Evolutionary conservation across 148 eudicot genomes (phyloP), one percentile per base, ranked within the genome.

Genomic region (Diospyros lotus): DNA sequence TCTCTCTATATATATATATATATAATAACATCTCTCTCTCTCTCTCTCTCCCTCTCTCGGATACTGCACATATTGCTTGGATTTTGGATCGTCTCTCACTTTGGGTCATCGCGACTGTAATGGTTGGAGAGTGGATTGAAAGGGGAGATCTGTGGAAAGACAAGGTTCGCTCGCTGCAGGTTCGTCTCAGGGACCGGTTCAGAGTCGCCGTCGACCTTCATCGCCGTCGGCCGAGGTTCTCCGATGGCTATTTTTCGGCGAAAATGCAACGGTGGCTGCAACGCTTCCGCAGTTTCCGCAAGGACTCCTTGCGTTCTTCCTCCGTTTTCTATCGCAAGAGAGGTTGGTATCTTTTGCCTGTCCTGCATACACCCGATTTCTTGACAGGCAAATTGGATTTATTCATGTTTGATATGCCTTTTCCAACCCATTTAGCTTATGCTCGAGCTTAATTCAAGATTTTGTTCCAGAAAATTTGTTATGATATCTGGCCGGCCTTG

Each of bases 311-410:
- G 69, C 84, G 90, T 58, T 82, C 90, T 71, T 77, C 98, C 43
- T 79, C 98, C 50, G 73, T 86, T 44, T 84, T 91, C 66, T 91
- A 85, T 64, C 88, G 90, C 45, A 91, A 83, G 74, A 90, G 87
- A 85, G 98, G 98, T 89, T 4, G 43, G 45, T 63, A 2, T 64
- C 3, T 48, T 48, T 3, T 48, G 4, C 52, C 7, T 48, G 52
- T 7, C 7, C 4, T 48, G 52, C 7, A 48, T 48, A 48, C 7
- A 48, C 7, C 52, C 52, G 7, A 48, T 48, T 48, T 4, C 52
- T 48, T 48, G 52, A 3, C 7, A n/a, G n/a, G n/a, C n/a, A 48
- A 48, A 48, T 48, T 48, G 4, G 52, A n/a, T n/a, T n/a, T 48
- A 48, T 48, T 4, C 52, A 3, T 3, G 52, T 7, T 48, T 48